These are phyloP conservation scores for Pterulicium gracile DNA, from an alignment of 1,284 basidiomycete species.

Conservation along the genomic window DNA sequence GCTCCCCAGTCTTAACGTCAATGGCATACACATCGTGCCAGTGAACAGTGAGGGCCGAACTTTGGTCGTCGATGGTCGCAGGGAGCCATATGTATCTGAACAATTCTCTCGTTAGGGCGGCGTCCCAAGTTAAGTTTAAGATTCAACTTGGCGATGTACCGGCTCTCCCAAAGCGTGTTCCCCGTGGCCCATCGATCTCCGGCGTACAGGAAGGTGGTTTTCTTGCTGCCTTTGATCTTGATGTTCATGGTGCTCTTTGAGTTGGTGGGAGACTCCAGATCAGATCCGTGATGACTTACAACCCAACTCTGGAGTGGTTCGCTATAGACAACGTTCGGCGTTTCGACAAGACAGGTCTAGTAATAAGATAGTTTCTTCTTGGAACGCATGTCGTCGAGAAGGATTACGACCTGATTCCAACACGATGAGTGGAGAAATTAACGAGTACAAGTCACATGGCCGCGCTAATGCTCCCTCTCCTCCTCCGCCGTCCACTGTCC, in stretches of 20 bases:
- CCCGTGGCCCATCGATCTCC: constrained; percentile 19
- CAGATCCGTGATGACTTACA: constrained; percentile 3
- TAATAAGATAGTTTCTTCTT: neutral
- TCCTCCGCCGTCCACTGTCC: neutral
- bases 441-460: constrained; percentile 1
- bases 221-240: constrained; percentile 13
- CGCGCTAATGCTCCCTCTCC: neutral
- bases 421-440: neutral
- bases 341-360: constrained; percentile 6
- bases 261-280: constrained; percentile 15
- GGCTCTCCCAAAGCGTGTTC: constrained; percentile 14
- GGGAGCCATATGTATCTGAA: constrained; percentile 22
- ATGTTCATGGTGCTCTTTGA: constrained; percentile 20
- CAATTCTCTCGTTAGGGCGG: neutral
- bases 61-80: constrained; percentile 16
- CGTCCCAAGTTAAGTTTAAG: constrained; percentile 4
- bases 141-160: constrained; percentile 6
- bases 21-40: constrained; percentile 21
- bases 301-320: constrained; percentile 3
- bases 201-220: constrained; percentile 18
- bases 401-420: no score
- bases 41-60: constrained; percentile 15
- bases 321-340: constrained; percentile 8
- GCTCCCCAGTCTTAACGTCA: constrained; percentile 16
- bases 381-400: constrained; percentile 1